These are phyloP conservation scores for Exsudoporus frostii DNA, from an alignment of 768 basidiomycete genomes.

Conservation along the genomic window DNA sequence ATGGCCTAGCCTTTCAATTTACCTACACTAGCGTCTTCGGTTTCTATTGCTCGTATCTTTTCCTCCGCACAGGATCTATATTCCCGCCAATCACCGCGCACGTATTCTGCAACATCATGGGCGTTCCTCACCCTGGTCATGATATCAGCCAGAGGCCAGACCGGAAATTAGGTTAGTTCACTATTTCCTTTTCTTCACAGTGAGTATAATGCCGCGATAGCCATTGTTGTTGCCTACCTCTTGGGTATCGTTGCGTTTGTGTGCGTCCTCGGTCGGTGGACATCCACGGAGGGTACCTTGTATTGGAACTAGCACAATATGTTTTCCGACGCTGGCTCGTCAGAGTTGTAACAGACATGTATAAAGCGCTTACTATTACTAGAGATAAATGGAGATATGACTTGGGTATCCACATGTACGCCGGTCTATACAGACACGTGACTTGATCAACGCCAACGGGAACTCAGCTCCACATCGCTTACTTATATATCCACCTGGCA, in stretches of 20 bases:
- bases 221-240: conserved; percentile 52
- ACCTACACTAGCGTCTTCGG: conserved; percentile 92
- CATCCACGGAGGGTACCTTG: conserved; percentile 34
- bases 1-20: conserved; percentile 73
- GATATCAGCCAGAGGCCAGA: conserved; percentile 56
- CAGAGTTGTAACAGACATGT: background rate
- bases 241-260: conserved; percentile 59
- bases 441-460: background rate
- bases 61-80: conserved; percentile 82
- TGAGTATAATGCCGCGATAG: conserved; percentile 34
- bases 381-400: conserved; percentile 6
- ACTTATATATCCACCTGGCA: background rate
- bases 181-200: conserved; percentile 8
- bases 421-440: conserved; percentile 23
- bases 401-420: too few relatives aligned
- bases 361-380: background rate
- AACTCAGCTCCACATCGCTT: background rate
- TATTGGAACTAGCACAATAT: conserved; percentile 38
- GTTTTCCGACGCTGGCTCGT: conserved; percentile 12
- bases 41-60: conserved; percentile 80
- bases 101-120: conserved; percentile 93
- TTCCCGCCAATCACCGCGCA: conserved; percentile 78
- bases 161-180: conserved; percentile 47
- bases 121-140: conserved; percentile 63
- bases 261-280: conserved; percentile 53